phyloP scores from a whole-genome alignment of 495 filamentous ascomycete species.

The Neurospora terricola region DNA sequence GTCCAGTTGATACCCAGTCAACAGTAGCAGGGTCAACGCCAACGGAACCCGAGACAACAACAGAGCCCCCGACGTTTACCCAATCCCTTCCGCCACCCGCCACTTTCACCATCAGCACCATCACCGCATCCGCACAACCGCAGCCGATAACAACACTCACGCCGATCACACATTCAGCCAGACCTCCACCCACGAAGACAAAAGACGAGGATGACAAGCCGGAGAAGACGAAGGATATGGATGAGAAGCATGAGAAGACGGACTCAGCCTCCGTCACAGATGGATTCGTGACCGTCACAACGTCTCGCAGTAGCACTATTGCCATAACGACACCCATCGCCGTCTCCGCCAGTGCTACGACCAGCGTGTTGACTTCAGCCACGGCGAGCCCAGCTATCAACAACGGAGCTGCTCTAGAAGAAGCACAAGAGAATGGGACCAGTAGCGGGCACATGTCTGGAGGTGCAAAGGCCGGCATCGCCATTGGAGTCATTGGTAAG shows the following conservation, averaged over 20 bases:
- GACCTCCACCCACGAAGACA: not conserved
- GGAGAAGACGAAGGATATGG: not conserved
- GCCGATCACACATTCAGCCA: not conserved
- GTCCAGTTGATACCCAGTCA: not conserved
- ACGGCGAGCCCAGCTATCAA: not conserved
- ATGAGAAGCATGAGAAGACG: not conserved
- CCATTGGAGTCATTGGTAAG: slow-evolving; percentile 10
- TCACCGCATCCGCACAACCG: not conserved
- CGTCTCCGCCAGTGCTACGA: not conserved
- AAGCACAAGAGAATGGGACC: not conserved
- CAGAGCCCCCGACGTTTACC: not conserved
- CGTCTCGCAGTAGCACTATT: not conserved
- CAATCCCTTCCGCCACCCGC: not conserved
- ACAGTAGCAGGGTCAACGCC: not conserved
- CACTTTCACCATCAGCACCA: not conserved
- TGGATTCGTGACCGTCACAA: not conserved
- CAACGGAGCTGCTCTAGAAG: not conserved
- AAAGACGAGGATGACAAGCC: not conserved
- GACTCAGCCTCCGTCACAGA: not conserved
- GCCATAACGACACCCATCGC: not conserved
- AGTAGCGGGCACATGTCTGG: not conserved
- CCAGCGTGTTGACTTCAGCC: not conserved
- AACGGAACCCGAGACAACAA: not conserved
- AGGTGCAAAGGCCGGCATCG: slow-evolving; percentile 13
- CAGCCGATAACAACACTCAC: not conserved